Conservation (phyloP, 345 rosid species). For the Gossypium australe region DNA sequence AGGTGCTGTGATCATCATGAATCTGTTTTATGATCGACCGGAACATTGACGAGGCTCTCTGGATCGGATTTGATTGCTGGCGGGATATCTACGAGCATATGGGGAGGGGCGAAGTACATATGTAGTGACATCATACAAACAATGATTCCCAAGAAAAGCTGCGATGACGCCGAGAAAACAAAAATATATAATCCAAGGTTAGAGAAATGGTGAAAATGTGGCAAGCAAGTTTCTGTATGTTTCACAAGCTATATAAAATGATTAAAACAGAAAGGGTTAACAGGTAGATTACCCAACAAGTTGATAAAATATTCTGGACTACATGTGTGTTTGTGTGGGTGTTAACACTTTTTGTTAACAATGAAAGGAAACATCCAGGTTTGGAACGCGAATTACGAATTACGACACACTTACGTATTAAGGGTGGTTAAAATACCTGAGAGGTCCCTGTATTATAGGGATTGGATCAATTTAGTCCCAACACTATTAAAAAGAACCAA, state of each 20-base stretch:
- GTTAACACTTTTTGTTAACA: background rate
- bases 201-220: background rate
- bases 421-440: no score
- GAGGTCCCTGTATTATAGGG: no score
- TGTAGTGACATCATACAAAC: conserved; percentile 96
- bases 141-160: conserved; percentile 90
- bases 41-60: conserved; percentile 51
- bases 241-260: background rate
- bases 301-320: background rate
- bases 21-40: conserved; percentile 49
- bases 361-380: background rate
- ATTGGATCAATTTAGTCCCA: no score
- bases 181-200: background rate
- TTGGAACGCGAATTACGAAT: background rate
- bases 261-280: background rate
- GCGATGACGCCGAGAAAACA: conserved; percentile 22
- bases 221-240: background rate
- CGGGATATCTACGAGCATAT: conserved; percentile 63
- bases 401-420: no score
- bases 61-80: conserved; percentile 36
- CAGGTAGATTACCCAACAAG: background rate
- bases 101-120: conserved; percentile 85
- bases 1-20: conserved; percentile 29
- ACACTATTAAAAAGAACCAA: no score
- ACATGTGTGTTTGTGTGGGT: background rate